phyloP scores from a whole-genome alignment of 2,329 filamentous ascomycete species.

The Fusarium floridanum region DNA sequence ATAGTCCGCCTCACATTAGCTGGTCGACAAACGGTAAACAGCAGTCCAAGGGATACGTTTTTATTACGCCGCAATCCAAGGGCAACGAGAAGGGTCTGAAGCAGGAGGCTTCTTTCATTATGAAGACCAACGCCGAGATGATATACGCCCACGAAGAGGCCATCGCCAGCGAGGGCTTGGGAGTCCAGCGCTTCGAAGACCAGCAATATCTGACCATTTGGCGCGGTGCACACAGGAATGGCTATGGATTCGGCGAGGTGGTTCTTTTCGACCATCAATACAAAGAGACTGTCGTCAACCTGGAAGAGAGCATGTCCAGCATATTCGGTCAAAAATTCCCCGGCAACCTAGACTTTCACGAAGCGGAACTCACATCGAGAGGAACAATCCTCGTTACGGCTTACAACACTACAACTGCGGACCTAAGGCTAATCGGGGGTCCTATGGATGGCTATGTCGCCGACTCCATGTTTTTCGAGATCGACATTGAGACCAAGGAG shows the following conservation, averaged over 20 bases:
- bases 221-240: constrained; percentile 43
- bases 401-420: constrained; percentile 39
- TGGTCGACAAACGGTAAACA: constrained; percentile 31
- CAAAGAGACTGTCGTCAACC: constrained; percentile 22
- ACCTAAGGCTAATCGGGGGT: constrained; percentile 39
- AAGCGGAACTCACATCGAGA: constrained; percentile 36
- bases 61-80: constrained; percentile 41
- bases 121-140: constrained; percentile 47
- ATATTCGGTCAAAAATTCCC: constrained; percentile 3
- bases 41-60: constrained; percentile 44
- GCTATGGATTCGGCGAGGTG: constrained; percentile 50
- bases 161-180: constrained; percentile 37
- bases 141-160: constrained; percentile 43
- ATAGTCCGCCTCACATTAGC: constrained; percentile 39
- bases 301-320: constrained; percentile 22
- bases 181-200: constrained; percentile 47
- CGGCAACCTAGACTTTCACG: constrained; percentile 39
- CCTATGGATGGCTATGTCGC: constrained; percentile 25
- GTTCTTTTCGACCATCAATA: constrained; percentile 50
- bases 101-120: constrained; percentile 37
- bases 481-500: constrained; percentile 56
- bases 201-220: constrained; percentile 49
- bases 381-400: constrained; percentile 43
- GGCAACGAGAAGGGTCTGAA: constrained; percentile 18
- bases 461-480: constrained; percentile 56